These are phyloP conservation scores for Plasmodium gonderi DNA, from an alignment of 169 alveolate species.

Conservation along the genomic window DNA sequence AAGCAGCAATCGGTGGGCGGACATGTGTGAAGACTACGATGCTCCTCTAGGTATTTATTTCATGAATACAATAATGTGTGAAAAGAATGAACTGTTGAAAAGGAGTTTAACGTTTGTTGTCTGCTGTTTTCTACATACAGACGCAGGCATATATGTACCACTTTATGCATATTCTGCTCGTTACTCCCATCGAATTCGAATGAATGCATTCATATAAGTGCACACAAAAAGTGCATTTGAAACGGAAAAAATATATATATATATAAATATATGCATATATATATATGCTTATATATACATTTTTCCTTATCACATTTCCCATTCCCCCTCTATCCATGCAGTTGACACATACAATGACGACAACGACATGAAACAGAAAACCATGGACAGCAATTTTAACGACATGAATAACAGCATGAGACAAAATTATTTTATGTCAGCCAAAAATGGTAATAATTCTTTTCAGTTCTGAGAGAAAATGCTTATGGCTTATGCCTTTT, in stretches of 20 bases:
- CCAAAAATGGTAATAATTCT: slow-evolving; percentile 37
- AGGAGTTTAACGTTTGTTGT: neutral
- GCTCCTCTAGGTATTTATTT: slow-evolving; percentile 50
- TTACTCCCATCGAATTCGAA: too few species aligned
- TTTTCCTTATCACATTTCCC: neutral
- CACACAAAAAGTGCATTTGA: too few species aligned
- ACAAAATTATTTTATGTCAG: slow-evolving; percentile 59
- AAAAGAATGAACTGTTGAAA: neutral
- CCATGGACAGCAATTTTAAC: slow-evolving; percentile 26
- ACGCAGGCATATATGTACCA: neutral
- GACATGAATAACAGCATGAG: slow-evolving; percentile 26
- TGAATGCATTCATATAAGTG: too few species aligned
- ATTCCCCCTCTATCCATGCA: too few species aligned
- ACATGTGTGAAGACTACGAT: slow-evolving; percentile 69
- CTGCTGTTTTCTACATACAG: neutral
- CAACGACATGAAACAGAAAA: slow-evolving; percentile 39
- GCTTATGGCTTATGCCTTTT: neutral
- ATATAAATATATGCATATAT: too few species aligned
- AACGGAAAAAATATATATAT: too few species aligned
- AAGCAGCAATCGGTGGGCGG: slow-evolving; percentile 72
- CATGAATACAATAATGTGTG: neutral
- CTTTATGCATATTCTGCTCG: too few species aligned
- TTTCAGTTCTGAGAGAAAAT: neutral
- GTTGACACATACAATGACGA: slow-evolving; percentile 63
- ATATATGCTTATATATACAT: neutral